Base-by-base conservation (phyloP, 345 rosid genomes). In the Brassica incana region DNA sequence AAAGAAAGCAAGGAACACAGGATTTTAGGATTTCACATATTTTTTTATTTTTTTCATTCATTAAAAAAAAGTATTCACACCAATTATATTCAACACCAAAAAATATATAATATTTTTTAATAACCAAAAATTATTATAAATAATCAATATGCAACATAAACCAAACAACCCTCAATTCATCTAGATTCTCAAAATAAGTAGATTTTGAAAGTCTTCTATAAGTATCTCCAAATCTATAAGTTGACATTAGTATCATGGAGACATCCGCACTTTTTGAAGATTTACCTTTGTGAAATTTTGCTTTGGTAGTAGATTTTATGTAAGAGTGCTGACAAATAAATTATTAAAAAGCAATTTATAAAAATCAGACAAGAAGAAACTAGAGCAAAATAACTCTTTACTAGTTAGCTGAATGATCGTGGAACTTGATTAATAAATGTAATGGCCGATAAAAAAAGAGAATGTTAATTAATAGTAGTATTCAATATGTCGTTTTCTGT, bases 21-120 rank as follows among this genome's bases (percentile, higher is more conserved):
- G 36, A 72, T 54, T 25, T 67, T 65, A 71, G 15, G 50, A 78
- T 71, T 56, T 78, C 65, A 52, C 65, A 33, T 33, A 33, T 35
- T 35, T 35, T 32, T 32, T 32, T 35, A 35, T 35, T 35, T 8
- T 35, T 35, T 35, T 23, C 25, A 23, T 23, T 23, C 2, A 23
- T 23, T 23, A 23, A 23, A 23, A 23, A 23, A 23, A 23, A 23
- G 25, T 23, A 1, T 23, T 23, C 25, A 23, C 38, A 35, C 38
- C 38, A 35, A 20, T 20, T 20, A 20, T 20, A 38, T 8, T 38
- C 38, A 29, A 23, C 38, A 35, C 38, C 40, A 60, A 40, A 40
- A 9, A 5, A 6, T 33, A 40, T 40, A 8, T 8, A 8, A 40
- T 40, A 40, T 40, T 40, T 8, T 38, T 40, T 40, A 40, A 1